Base-by-base conservation (phyloP, 2,329 filamentous ascomycete species). In the Byssothecium circinans region DNA sequence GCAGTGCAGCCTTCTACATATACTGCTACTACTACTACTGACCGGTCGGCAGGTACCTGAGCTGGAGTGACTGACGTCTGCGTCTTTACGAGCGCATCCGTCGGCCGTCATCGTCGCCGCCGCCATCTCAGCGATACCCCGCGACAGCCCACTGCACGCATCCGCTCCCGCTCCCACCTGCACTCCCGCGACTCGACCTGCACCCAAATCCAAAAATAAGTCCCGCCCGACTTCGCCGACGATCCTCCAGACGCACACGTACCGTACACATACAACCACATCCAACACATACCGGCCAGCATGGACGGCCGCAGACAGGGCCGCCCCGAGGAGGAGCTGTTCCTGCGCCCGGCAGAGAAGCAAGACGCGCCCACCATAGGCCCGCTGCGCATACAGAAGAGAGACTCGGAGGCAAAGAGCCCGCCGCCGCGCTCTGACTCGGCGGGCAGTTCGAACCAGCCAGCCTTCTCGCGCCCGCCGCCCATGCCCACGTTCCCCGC, bases 371-470 rank as follows among this genome's bases (percentile, higher is more conserved):
- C 90, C 48, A 89, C 88, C 15, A 82, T 95, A 59, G 88, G 88
- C 62, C 91, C 91, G 50, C 74, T 96, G 72, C 84, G 89, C 64
- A 95, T 95, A 69, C 86, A 86, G 75, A 95, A 95, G 72, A 84
- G 86, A 47, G 82, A 84, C 63, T 73, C 41, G 61, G 72, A 30
- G 22, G 74, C 78, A 40, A 73, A 64, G 57, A 69, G 72, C 49
- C 74, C 72, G 38, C 82, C 83, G 60, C 82, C 81, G 41, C 77
- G 62, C 62, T 63, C 69, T 65, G 61, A 72, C 85, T 89, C 67
- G 80, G 84, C 87, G 45, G 86, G 84, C 46, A 88, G 85, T 74
- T 87, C 64, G 27, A 67, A 54, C 48, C 62, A 65, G 52, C 53
- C 66, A 10, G 59, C 58, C 35, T 71, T 70, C 59, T 69, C 66